Conservation (phyloP, 2,329 filamentous ascomycete genomes). For the Fusarium bulbicola region DNA sequence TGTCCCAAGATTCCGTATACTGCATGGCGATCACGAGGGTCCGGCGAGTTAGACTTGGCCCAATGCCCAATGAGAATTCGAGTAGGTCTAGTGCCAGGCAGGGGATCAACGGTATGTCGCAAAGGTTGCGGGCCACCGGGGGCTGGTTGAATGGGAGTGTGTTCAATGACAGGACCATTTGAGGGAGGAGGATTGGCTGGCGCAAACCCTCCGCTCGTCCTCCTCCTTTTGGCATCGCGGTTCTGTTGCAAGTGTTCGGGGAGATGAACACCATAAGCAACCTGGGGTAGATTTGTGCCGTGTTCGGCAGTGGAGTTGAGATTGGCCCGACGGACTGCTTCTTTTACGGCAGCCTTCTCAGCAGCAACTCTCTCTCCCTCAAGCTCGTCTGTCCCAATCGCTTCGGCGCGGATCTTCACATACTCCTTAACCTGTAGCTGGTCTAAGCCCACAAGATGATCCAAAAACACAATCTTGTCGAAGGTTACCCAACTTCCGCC, state of each 20-base stretch:
- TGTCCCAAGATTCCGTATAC: constrained; percentile 70
- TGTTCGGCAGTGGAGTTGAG: constrained; percentile 56
- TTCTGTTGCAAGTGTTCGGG: constrained; percentile 54
- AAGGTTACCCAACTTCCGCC: constrained; percentile 73
- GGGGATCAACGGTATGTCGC: constrained; percentile 48
- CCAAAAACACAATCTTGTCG: constrained; percentile 66
- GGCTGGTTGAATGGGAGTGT: constrained; percentile 35
- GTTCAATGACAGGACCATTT: constrained; percentile 35
- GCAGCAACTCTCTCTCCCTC: constrained; percentile 51
- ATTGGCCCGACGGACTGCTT: constrained; percentile 57
- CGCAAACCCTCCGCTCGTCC: constrained; percentile 50
- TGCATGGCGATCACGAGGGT: constrained; percentile 64
- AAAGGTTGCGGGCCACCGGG: constrained; percentile 30
- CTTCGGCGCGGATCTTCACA: constrained; percentile 62
- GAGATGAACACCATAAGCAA: constrained; percentile 62
- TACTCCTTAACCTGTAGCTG: constrained; percentile 70
- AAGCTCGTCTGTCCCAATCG: constrained; percentile 50
- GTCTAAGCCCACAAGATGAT: constrained; percentile 64
- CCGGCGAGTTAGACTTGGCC: constrained; percentile 60
- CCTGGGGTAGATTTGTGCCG: constrained; percentile 51
- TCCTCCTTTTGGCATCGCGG: constrained; percentile 59
- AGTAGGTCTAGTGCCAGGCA: constrained; percentile 64
- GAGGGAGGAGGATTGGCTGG: constrained; percentile 45
- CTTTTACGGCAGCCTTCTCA: constrained; percentile 55
- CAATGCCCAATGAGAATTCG: constrained; percentile 68